Evolutionary conservation across 1,139 yeast genomes (phyloP), one percentile per base, ranked within the genome.

Genomic region (Torulaspora pretoriensis): DNA sequence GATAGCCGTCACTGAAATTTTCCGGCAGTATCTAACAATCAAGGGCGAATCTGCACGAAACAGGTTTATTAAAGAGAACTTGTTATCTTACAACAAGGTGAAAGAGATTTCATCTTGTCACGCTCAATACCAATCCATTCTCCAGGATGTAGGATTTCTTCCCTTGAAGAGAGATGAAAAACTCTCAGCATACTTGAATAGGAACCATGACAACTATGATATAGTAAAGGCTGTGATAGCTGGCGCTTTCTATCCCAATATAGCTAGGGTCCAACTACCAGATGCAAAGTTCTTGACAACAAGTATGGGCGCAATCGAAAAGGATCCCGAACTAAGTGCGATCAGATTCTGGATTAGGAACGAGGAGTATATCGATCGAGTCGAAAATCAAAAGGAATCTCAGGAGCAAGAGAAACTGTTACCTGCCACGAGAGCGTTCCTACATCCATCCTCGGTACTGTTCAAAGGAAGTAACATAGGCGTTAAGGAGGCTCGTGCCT

Each of bases 381-480:
- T 68, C 2, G 46, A 51, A 30, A 47, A 49, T 3, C n/a, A 43
- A 9, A 29, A 40, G 9, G 45, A 45, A 7, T 31, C 46, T 4
- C 40, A 42, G 1, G 19, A 36, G 45, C 50, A 0, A 40, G 17
- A 16, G 8, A 52, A 7, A 16, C 41, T 31, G 12, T 56, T 74
- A 3, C 87, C 88, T 1, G 78, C 84, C 0, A 70, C 75, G 0
- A 68, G 96, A 42, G 87, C 88, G 0, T 89, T 86, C 52, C 66
- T 87, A 12, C 96, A 89, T 60, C 96, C 97, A 0, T 80, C 92
- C 0, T 87, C 96, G 0, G 73, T 83, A 2, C 57, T 85, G 35
- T 86, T 87, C 59, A 59, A 50, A 22, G 56, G 49, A 27, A 56
- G 54, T 17, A 31, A 38, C 8, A 9, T 31, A 9, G 24, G 29